phyloP scores from a whole-genome alignment of 2,329 filamentous ascomycete genomes.

The Apiospora phragmitis region DNA sequence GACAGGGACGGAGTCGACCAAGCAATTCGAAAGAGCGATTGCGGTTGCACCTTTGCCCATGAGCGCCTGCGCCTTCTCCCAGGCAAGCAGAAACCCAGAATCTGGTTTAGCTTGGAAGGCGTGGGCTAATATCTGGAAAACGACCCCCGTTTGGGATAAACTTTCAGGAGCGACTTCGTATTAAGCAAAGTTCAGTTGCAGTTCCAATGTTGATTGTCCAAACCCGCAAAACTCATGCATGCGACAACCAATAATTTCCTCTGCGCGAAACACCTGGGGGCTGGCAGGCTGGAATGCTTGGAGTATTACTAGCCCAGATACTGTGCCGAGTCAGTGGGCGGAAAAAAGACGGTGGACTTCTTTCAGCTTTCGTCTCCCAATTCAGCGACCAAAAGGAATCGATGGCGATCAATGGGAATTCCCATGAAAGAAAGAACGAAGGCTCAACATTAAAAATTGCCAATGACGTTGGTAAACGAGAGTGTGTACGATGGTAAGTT shows the following conservation, averaged over 20 bases:
- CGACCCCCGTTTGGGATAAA: not conserved
- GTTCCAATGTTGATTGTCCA: not conserved
- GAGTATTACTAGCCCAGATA: not conserved
- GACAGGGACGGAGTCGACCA: not conserved
- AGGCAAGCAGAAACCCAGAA: not conserved
- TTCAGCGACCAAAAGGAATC: not conserved
- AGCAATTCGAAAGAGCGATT: not conserved
- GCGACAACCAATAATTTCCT: not conserved
- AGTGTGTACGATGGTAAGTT: not conserved
- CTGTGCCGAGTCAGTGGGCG: not conserved
- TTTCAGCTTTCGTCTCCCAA: not conserved
- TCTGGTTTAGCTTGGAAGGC: not conserved
- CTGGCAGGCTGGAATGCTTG: not conserved
- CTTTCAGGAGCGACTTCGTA: not conserved
- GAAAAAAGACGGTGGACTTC: not conserved
- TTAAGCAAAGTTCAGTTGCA: not conserved
- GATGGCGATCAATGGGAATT: not conserved
- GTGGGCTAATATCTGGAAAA: not conserved
- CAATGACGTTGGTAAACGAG: not conserved
- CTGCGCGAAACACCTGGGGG: not conserved
- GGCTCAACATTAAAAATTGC: no score
- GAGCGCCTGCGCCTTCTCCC: not conserved
- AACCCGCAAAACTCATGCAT: slow-evolving; percentile 4
- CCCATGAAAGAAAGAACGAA: not conserved
- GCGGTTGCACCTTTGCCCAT: not conserved